Evolutionary conservation across 345 rosid genomes (phyloP), one percentile per base, ranked within the genome.

Genomic region (Brassica rapa): DNA sequence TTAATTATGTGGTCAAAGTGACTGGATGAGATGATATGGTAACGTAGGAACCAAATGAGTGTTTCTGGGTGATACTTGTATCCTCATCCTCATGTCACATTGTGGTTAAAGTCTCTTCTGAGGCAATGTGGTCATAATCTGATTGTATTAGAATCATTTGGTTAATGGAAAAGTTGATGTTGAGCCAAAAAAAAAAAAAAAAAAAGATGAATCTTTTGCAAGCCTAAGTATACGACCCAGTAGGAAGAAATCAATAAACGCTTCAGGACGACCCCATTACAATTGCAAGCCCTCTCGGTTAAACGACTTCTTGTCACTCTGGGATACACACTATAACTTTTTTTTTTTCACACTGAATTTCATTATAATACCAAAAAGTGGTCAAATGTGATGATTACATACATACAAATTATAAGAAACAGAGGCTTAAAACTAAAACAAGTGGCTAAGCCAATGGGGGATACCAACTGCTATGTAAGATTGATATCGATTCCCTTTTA

Each of bases 211-310:
- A n/a, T n/a, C 4, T 35, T 66, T 6, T 1, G 2, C 39, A 57
- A 67, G 72, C 79, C 61, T n/a, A 56, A 15, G 0, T 2, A 16
- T 25, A 37, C 12, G 14, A 75, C 66, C 78, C 73, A 66, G 43
- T 39, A 61, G 8, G 8, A 25, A 8, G 14, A 16, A 19, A 55
- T 7, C 12, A 19, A 21, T 56, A 7, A 56, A 59, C n/a, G 3
- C 32, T 59, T 59, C 32, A 59, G 3, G 16, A n/a, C 25, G 35
- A 43, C n/a, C 15, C 8, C 55, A 4, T 71, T 23, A 16, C 53
- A 56, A 1, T 59, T 21, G 33, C 11, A 37, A 25, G 30, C 49
- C 30, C 55, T 35, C 55, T 71, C 32, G 21, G 16, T 2, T 71
- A 56, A 33, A 56, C 74, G 51, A 56, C 16, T 35, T 51, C 33